A percentile compares a stretch with the other conserved stretches of the same genome.
Conservation (phyloP, 140 eudicot species). For the Bidens hawaiensis region DNA sequence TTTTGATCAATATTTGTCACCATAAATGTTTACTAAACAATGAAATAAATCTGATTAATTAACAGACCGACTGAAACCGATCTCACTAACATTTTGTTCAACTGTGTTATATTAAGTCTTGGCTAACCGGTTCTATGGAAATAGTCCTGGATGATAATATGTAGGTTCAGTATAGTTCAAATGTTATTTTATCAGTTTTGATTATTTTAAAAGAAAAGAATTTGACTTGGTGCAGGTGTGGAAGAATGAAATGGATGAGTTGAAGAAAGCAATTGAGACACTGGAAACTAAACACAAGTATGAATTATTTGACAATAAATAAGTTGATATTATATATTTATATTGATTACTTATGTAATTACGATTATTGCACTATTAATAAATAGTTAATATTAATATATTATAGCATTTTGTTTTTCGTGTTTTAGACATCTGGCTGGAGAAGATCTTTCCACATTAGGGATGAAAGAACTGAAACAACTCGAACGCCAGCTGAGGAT, state of each 20-base stretch:
- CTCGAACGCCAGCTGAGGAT: conserved; percentile 64
- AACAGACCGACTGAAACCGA: too few relatives aligned
- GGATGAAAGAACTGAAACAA: conserved; percentile 70
- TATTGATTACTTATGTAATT: neutral
- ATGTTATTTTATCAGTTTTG: neutral
- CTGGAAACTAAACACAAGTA: conserved; percentile 62
- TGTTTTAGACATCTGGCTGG: conserved; percentile 59
- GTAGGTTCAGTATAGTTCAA: neutral
- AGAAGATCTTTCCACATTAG: conserved; percentile 54
- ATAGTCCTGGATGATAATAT: too few relatives aligned
- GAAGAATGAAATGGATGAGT: conserved; percentile 64
- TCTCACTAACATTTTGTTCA: too few relatives aligned
- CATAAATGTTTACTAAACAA: neutral
- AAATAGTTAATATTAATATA: neutral
- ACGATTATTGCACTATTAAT: neutral
- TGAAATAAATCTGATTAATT: neutral
- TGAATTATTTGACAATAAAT: neutral
- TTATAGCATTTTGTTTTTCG: conserved; percentile 1
- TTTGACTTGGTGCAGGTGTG: conserved; percentile 40
- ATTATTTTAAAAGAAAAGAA: neutral
- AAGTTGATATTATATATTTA: too few relatives aligned
- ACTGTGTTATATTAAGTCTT: too few relatives aligned
- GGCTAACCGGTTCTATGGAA: too few relatives aligned
- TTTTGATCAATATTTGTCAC: neutral
- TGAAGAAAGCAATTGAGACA: conserved; percentile 51